These are phyloP conservation scores for Fusarium verticillioides DNA, from an alignment of 2,329 filamentous ascomycete species.

Conservation along the genomic window DNA sequence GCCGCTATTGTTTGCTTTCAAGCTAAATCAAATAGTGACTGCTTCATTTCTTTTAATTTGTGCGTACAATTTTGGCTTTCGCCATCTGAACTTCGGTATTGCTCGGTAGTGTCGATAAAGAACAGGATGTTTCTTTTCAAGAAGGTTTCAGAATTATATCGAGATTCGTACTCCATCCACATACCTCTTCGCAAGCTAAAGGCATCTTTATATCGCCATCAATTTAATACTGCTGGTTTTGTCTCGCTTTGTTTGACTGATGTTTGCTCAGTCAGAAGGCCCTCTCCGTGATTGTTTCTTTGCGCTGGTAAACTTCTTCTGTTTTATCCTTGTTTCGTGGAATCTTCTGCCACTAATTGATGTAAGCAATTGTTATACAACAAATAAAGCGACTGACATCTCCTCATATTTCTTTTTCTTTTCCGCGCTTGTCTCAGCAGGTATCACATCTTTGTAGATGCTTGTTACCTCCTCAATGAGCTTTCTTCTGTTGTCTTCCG, in stretches of 20 bases:
- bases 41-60: not conserved
- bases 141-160: not conserved
- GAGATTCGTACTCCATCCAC: not conserved
- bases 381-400: slow-evolving; percentile 51
- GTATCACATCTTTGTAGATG: slow-evolving; percentile 60
- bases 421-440: slow-evolving; percentile 57
- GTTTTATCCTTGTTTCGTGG: slow-evolving; percentile 56
- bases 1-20: not conserved
- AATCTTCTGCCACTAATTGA: slow-evolving; percentile 59
- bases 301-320: slow-evolving; percentile 60
- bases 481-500: slow-evolving; percentile 63
- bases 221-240: not conserved
- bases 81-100: not conserved
- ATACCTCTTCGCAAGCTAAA: not conserved
- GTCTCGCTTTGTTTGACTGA: not conserved
- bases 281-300: slow-evolving; percentile 62
- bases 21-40: not conserved
- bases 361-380: slow-evolving; percentile 8
- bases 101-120: not conserved
- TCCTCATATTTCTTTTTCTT: slow-evolving; percentile 62
- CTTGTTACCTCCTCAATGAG: slow-evolving; percentile 59
- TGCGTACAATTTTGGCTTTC: not conserved
- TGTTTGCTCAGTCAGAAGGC: slow-evolving; percentile 38
- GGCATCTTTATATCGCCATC: not conserved
- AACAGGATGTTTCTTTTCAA: not conserved